A percentile compares a stretch with the other conserved stretches of the same genome.
These are phyloP conservation scores for Fraxinus paxiana DNA, from an alignment of 305 asterid species.

Conservation along the genomic window DNA sequence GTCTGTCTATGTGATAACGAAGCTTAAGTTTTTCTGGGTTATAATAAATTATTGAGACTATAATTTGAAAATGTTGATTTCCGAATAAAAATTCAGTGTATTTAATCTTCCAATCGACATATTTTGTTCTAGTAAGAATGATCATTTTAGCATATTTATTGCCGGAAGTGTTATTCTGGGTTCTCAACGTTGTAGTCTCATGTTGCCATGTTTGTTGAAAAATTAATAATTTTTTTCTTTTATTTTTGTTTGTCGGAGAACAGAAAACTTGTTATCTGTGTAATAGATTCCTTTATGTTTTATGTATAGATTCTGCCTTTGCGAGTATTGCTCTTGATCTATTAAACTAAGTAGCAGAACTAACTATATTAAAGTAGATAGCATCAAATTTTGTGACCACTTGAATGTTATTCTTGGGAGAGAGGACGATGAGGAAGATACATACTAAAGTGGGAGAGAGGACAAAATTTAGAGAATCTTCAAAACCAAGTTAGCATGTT, in stretches of 20 bases:
- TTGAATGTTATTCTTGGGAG: neutral
- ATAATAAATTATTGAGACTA: neutral
- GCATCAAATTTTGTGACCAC: neutral
- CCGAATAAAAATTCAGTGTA: neutral
- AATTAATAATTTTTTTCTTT: neutral
- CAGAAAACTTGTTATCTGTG: neutral
- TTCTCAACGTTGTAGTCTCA: neutral
- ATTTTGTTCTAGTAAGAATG: neutral
- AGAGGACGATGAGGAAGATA: slow-evolving; percentile 16
- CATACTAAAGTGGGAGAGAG: neutral
- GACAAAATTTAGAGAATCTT: slow-evolving; percentile 7
- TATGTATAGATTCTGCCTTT: neutral
- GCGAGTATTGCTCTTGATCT: neutral
- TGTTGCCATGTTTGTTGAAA: neutral
- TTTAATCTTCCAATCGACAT: neutral
- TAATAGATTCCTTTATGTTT: neutral
- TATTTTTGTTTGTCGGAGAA: neutral
- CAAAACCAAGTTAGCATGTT: slow-evolving; percentile 5
- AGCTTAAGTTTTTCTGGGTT: neutral
- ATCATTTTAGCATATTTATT: neutral
- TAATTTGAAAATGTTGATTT: neutral
- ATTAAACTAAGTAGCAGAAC: neutral
- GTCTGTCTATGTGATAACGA: neutral
- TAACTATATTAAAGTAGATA: neutral
- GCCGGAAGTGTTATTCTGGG: neutral